Base-by-base conservation (phyloP, 2,329 filamentous ascomycete genomes). In the Teratosphaeria nubilosa region DNA sequence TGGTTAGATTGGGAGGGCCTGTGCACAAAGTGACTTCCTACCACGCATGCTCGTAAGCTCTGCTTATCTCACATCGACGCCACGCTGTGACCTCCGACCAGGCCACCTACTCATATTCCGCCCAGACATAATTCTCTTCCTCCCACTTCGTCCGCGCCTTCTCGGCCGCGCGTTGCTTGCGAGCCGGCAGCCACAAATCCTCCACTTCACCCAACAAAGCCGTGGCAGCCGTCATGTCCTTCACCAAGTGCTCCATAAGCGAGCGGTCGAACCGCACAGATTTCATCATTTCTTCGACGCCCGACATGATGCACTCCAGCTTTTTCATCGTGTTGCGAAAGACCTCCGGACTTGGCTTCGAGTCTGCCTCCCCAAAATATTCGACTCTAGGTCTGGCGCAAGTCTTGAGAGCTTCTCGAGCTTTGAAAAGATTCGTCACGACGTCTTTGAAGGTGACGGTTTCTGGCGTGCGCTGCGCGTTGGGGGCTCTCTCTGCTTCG, bases 1-100 rank as follows among this genome's bases (percentile, higher is more conserved):
- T 24, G 30, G 16, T 25, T 24, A 60, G 59, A 58, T 56, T 58
- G 63, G 62, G 57, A 57, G 53, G 62, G 59, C 37, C 41, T 63
- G 3, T 55, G 54, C 30, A 63, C 59, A 2, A 56, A 61, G 37
- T 60, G 59, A 45, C 20, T 4, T 24, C 20, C 16, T 31, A 7
- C 4, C 34, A n/a, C 3, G 11, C 20, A 9, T 1, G 50, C 48
- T 55, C 53, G 52, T 11, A 31, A 5, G n/a, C 52, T 34, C 27
- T 54, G 10, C 11, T n/a, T n/a, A n/a, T n/a, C n/a, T n/a, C n/a
- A n/a, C n/a, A n/a, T n/a, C n/a, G n/a, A n/a, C n/a, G n/a, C n/a
- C n/a, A n/a, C n/a, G n/a, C n/a, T n/a, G n/a, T n/a, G n/a, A n/a
- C n/a, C n/a, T n/a, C n/a, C n/a, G n/a, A n/a, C n/a, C n/a, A n/a